These are phyloP conservation scores for Amauroascus niger DNA, from an alignment of 2,329 filamentous ascomycete genomes.

Conservation along the genomic window DNA sequence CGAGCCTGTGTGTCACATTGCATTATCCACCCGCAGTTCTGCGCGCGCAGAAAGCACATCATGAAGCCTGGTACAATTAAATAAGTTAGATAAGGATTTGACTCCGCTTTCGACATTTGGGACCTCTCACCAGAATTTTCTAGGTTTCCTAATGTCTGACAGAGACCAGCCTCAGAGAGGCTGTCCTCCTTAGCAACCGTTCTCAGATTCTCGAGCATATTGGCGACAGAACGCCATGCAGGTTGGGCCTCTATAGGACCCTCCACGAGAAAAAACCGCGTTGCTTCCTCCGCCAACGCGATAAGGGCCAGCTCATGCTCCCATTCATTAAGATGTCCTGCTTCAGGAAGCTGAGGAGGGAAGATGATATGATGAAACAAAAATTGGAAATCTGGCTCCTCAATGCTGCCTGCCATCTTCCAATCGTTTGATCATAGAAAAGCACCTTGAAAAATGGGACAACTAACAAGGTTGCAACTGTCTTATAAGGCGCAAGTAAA, in stretches of 20 bases:
- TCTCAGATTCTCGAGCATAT: neutral
- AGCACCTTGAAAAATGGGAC: too few species aligned
- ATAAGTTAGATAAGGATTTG: neutral
- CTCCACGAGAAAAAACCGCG: neutral
- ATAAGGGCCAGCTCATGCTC: slow-evolving; percentile 17
- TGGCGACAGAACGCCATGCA: neutral
- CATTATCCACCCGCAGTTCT: slow-evolving; percentile 39
- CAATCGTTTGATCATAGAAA: too few species aligned
- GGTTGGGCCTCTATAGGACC: neutral
- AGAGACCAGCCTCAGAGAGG: neutral
- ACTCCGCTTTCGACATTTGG: neutral
- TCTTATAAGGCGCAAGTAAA: too few species aligned
- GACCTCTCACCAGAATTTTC: neutral
- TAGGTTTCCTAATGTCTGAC: neutral
- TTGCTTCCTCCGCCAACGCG: neutral
- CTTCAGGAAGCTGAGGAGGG: slow-evolving; percentile 41
- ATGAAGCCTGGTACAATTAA: slow-evolving; percentile 21
- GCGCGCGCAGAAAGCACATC: slow-evolving; percentile 33
- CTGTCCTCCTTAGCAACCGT: neutral
- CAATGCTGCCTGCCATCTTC: too few species aligned
- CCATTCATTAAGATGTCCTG: slow-evolving; percentile 23
- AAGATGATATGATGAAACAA: slow-evolving; percentile 43
- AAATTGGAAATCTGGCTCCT: slow-evolving; percentile 1
- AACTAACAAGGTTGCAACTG: too few species aligned
- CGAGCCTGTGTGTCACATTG: slow-evolving; percentile 18